Base-by-base conservation (phyloP, 1,139 yeast genomes). In the Saccharomyces hybrid region DNA sequence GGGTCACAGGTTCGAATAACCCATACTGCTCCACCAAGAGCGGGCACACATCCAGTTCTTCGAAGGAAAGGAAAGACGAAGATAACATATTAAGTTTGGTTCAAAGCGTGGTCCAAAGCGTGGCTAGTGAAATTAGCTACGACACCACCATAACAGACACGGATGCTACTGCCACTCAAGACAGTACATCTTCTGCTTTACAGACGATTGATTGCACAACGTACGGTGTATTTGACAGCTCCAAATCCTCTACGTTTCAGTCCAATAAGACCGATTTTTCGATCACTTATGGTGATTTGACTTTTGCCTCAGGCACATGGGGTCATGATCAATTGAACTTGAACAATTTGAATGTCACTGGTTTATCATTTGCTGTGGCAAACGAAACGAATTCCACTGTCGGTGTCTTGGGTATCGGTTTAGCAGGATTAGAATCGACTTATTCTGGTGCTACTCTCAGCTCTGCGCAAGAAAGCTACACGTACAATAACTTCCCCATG, bases 361-460 rank as follows among this genome's bases (percentile, higher is more conserved):
- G 57, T 44, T 52, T 66, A 14, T 65, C 71, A 13, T 79, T 84
- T 64, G 91, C 88, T 1, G 80, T 83, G 29, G 87, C 85, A 26
- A 77, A 77, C 60, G 66, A 71, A 48, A 71, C 86, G 1, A 78
- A 79, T 61, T 78, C 84, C 16, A 65, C 77, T 3, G 76, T 76
- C 57, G 85, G 86, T 57, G 85, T 84, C 34, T 71, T 83, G 49
- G 90, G 89, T 49, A 79, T 84, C 58, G 87, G 87, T 7, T 75
- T 82, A 32, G 71, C 76, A 7, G 81, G 78, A 1, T 68, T 79
- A 55, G 86, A 83, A 64, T 73, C 79, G 13, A 38, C 44, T 38
- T 38, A 38, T 38, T 38, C 44, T 16, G 44, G 44, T 38, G 25
- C 11, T 38, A 8, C 25, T 38, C 44, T 38, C 44, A 38, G 44